Evolutionary conservation across 495 filamentous ascomycete genomes (phyloP).

Genomic region (Sphaerosporella brunnea): DNA sequence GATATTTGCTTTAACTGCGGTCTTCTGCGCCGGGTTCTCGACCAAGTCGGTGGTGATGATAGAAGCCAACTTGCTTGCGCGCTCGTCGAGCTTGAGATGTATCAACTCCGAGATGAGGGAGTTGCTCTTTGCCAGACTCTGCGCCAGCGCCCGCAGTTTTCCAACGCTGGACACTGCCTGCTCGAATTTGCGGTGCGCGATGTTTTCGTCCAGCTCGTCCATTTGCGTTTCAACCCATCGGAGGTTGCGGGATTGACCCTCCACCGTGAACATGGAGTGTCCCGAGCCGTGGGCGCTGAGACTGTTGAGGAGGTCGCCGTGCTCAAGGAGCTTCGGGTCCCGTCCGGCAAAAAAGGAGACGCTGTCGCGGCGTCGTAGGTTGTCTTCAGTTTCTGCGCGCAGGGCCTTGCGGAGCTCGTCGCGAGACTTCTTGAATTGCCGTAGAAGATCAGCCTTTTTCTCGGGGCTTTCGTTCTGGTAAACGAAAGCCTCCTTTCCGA

Average conservation of each 20-base stretch:
- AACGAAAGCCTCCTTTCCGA: constrained; percentile 81
- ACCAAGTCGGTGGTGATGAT: constrained; percentile 56
- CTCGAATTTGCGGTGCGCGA: constrained; percentile 81
- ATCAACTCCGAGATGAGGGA: constrained; percentile 73
- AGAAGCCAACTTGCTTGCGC: constrained; percentile 59
- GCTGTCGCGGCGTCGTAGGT: constrained; percentile 56
- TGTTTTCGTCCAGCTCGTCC: constrained; percentile 88
- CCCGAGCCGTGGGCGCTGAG: constrained; percentile 41
- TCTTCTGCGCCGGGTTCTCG: constrained; percentile 51
- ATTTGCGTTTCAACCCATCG: constrained; percentile 90
- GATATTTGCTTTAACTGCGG: constrained; percentile 48
- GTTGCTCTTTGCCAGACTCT: constrained; percentile 58
- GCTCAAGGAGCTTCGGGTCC: constrained; percentile 51
- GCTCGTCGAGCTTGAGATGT: constrained; percentile 69
- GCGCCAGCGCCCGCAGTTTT: constrained; percentile 58
- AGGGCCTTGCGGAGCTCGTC: constrained; percentile 73
- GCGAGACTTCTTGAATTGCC: constrained; percentile 75
- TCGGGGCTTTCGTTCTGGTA: constrained; percentile 66
- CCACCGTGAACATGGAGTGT: constrained; percentile 76
- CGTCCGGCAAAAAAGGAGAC: constrained; percentile 65
- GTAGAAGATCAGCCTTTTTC: constrained; percentile 63
- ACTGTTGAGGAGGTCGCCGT: constrained; percentile 49
- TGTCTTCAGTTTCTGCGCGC: constrained; percentile 65
- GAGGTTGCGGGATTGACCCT: constrained; percentile 87
- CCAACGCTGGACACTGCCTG: constrained; percentile 66